A percentile compares a stretch with the other conserved stretches of the same genome.
phyloP scores from a whole-genome alignment of 2,329 filamentous ascomycete species.

The Microsporum ferrugineum region DNA sequence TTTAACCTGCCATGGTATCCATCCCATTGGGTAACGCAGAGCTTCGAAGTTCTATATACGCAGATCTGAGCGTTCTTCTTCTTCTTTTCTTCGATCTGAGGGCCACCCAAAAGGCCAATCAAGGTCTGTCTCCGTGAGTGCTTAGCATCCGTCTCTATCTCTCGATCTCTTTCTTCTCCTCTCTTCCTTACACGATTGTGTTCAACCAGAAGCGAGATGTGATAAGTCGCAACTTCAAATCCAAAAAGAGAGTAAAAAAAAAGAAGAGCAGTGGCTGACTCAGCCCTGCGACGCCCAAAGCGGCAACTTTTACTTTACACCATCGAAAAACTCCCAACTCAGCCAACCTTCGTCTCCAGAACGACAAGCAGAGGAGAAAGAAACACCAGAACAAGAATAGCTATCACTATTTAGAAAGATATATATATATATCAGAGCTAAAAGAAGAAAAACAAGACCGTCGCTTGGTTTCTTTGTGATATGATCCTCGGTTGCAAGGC shows the following conservation, averaged over 20 bases:
- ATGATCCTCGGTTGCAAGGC: neutral
- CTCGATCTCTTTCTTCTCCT: neutral
- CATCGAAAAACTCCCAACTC: neutral
- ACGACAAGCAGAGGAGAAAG: neutral
- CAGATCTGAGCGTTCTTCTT: neutral
- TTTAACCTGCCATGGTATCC: neutral
- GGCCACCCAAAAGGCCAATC: neutral
- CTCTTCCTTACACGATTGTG: neutral
- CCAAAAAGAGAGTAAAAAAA: neutral
- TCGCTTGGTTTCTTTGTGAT: neutral
- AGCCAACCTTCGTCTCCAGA: neutral
- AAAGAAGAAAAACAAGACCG: neutral
- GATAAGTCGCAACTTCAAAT: neutral
- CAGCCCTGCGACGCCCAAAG: conserved; percentile 1
- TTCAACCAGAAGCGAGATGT: neutral
- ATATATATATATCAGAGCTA: too few relatives aligned
- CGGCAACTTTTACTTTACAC: neutral
- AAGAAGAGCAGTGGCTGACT: neutral
- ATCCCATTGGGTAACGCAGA: conserved; percentile 1
- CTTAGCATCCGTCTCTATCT: neutral
- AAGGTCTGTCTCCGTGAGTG: neutral
- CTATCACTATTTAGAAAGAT: neutral
- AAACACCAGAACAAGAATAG: neutral
- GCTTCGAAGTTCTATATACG: neutral
- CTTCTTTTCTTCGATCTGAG: neutral